These are phyloP conservation scores for Aureobasidium sp. DNA, from an alignment of 2,329 filamentous ascomycete species.

Conservation along the genomic window DNA sequence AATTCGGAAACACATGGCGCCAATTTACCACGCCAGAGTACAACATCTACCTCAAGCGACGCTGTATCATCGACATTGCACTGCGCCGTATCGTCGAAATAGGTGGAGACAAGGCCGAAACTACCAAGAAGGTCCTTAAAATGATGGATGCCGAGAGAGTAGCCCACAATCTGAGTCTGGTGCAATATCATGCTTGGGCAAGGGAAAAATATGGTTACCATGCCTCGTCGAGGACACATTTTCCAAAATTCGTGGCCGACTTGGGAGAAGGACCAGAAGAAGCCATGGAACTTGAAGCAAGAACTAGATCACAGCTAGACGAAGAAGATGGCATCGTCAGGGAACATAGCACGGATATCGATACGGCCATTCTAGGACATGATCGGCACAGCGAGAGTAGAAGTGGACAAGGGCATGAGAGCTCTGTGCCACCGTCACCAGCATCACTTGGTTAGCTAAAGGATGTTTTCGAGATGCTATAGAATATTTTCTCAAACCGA, in stretches of 20 bases:
- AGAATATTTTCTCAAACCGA: neutral
- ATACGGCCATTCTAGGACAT: neutral
- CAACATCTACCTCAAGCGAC: neutral
- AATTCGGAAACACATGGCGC: neutral
- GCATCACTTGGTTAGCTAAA: neutral
- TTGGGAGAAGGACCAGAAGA: constrained; percentile 2
- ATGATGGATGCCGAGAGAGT: neutral
- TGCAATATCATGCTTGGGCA: neutral
- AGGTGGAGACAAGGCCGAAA: neutral
- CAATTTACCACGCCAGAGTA: neutral
- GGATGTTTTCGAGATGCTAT: neutral
- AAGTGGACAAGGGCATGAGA: neutral
- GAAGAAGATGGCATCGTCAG: neutral
- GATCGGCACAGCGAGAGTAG: neutral
- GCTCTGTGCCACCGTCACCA: neutral
- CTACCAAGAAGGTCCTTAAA: neutral
- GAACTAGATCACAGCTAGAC: neutral
- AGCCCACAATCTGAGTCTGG: neutral
- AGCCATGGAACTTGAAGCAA: neutral
- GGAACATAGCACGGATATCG: neutral
- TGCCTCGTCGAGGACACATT: neutral
- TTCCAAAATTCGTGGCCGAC: neutral
- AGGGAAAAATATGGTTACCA: neutral
- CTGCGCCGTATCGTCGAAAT: neutral
- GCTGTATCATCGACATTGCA: neutral